phyloP scores from a whole-genome alignment of 2,329 filamentous ascomycete genomes.

The Microdochium trichocladiopsis region DNA sequence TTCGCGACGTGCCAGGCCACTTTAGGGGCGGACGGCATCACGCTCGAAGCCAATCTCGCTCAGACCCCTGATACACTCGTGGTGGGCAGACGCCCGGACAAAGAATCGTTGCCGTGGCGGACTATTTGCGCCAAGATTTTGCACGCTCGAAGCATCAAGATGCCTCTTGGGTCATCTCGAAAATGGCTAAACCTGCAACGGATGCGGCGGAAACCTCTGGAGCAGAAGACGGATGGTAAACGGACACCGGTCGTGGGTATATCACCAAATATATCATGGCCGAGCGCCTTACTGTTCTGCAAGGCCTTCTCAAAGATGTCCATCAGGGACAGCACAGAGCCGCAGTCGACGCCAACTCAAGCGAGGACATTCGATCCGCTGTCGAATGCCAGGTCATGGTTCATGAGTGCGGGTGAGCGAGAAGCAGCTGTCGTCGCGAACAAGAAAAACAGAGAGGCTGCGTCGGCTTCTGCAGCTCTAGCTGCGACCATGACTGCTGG shows the following conservation, averaged over 20 bases:
- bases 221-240: conserved; percentile 33
- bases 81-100: conserved; percentile 30
- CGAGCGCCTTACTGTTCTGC: conserved; percentile 44
- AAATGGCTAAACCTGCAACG: conserved; percentile 45
- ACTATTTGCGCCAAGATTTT: conserved; percentile 42
- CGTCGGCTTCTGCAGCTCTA: conserved; percentile 30
- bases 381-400: conserved; percentile 41
- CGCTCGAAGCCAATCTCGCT: conserved; percentile 27
- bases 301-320: conserved; percentile 34
- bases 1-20: conserved; percentile 34
- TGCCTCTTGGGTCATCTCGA: conserved; percentile 29
- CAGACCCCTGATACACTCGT: conserved; percentile 48
- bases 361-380: conserved; percentile 42
- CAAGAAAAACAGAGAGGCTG: conserved; percentile 40
- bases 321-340: conserved; percentile 30
- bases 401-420: conserved; percentile 32
- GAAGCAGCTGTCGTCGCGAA: conserved; percentile 40
- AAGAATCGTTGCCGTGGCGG: conserved; percentile 39
- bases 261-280: conserved; percentile 43
- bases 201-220: conserved; percentile 33
- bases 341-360: conserved; percentile 26
- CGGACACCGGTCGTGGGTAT: conserved; percentile 25
- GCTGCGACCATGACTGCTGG: conserved; percentile 27
- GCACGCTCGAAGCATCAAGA: conserved; percentile 40
- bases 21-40: conserved; percentile 23